phyloP scores from a whole-genome alignment of 768 basidiomycete species.

The Rhodotorula toruloides region DNA sequence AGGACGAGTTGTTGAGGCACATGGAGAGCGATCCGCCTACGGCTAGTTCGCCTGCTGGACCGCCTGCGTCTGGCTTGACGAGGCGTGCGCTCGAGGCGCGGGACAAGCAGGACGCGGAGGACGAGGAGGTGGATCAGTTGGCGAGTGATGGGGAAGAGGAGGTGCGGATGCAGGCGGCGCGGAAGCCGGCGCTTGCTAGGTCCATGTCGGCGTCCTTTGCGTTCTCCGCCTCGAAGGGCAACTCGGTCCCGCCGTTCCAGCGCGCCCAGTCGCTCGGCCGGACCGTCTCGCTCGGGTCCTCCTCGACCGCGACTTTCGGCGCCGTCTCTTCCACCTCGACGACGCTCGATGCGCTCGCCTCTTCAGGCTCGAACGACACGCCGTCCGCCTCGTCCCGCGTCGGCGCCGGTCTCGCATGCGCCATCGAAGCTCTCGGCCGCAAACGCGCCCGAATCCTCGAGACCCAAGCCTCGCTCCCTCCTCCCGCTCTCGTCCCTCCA shows the following conservation, averaged over 20 bases:
- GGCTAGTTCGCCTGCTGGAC: conserved; percentile 8
- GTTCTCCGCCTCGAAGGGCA: not conserved
- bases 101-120: conserved; percentile 6
- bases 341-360: not conserved
- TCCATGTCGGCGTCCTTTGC: too few species aligned
- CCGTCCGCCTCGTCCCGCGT: conserved; percentile 2
- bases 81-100: not conserved
- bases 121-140: too few species aligned
- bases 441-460: conserved; percentile 24
- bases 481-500: not conserved
- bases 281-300: conserved; percentile 7
- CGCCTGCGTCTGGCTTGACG: not conserved
- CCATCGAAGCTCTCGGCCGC: conserved; percentile 21
- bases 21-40: conserved; percentile 35
- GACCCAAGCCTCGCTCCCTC: not conserved
- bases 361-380: too few species aligned
- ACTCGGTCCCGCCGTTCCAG: not conserved
- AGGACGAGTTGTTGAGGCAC: conserved; percentile 27
- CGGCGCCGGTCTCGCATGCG: conserved; percentile 18
- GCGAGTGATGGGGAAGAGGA: not conserved
- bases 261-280: not conserved
- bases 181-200: too few species aligned
- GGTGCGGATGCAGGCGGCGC: too few species aligned
- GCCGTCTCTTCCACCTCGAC: not conserved
- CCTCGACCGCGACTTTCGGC: not conserved